A percentile compares a stretch with the other conserved stretches of the same genome.
These are phyloP conservation scores for Ophiostoma sp. DNA, from an alignment of 2,329 filamentous ascomycete species.

Conservation along the genomic window DNA sequence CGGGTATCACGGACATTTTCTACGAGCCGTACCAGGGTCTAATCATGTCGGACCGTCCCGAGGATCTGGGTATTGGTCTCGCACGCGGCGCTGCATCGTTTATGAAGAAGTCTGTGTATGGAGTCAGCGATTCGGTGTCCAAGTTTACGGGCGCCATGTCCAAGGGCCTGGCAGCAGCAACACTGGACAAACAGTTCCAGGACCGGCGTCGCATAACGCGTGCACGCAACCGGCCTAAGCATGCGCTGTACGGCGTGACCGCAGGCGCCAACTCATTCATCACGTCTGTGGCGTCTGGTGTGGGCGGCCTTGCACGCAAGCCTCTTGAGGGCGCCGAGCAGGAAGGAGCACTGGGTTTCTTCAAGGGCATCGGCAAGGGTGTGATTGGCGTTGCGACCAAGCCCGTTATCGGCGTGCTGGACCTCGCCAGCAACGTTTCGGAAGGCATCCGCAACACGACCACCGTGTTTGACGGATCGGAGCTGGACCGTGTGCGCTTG, in stretches of 20 bases:
- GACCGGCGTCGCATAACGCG: conserved; percentile 90
- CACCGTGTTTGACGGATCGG: conserved; percentile 92
- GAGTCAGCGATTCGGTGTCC: conserved; percentile 92
- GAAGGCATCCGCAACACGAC: conserved; percentile 98
- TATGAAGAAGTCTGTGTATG: conserved; percentile 97
- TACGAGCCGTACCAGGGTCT: conserved; percentile 97
- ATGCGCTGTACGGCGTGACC: conserved; percentile 92
- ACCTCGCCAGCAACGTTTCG: conserved; percentile 92
- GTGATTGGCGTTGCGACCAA: conserved; percentile 93
- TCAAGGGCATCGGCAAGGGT: conserved; percentile 96
- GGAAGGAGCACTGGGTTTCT: conserved; percentile 87
- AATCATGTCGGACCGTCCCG: conserved; percentile 90
- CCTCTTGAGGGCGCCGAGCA: conserved; percentile 94
- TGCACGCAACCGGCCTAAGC: conserved; percentile 89
- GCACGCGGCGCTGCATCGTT: conserved; percentile 96
- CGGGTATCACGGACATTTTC: conserved; percentile 95
- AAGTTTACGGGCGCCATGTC: conserved; percentile 97
- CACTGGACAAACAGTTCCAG: conserved; percentile 97
- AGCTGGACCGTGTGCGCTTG: conserved; percentile 89
- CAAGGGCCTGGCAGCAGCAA: conserved; percentile 91
- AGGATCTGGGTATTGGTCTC: conserved; percentile 90
- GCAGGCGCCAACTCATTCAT: conserved; percentile 93
- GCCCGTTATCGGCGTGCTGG: conserved; percentile 91
- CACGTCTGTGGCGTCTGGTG: conserved; percentile 84
- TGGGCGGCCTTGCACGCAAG: conserved; percentile 87